Evolutionary conservation across 441 rosid genomes (phyloP).

Genomic region (Eutrema salsugineum): DNA sequence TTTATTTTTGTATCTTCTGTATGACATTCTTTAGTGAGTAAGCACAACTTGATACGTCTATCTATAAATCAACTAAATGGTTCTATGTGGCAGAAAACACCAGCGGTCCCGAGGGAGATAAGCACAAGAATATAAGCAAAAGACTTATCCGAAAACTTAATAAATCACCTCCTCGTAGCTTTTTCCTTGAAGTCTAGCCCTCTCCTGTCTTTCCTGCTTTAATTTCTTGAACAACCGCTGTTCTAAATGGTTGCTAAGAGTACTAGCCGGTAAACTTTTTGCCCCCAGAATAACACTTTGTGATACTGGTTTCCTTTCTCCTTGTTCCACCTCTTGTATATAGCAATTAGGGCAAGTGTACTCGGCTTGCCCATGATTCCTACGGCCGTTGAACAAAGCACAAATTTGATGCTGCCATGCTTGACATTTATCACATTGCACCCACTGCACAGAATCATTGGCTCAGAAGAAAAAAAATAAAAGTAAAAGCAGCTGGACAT

Average conservation of each 20-base stretch:
- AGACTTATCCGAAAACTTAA: not conserved
- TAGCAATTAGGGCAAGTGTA: constrained; percentile 99
- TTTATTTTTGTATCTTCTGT: constrained; percentile 4
- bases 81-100: not conserved
- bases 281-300: constrained; percentile 99
- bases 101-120: not conserved
- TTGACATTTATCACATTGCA: constrained; percentile 99
- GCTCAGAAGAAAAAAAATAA: constrained; percentile 4
- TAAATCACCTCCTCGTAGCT: constrained; percentile 84
- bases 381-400: constrained; percentile 91
- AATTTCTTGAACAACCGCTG: constrained; percentile 73
- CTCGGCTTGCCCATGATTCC: constrained; percentile 98
- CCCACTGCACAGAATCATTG: constrained; percentile 74
- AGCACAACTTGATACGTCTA: constrained; percentile 1
- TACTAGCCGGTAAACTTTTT: constrained; percentile 87
- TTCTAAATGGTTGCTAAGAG: constrained; percentile 96
- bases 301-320: constrained; percentile 90
- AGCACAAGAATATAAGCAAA: not conserved
- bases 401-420: constrained; percentile 99
- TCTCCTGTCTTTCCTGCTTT: constrained; percentile 81
- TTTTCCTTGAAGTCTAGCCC: constrained; percentile 86
- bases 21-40: not conserved
- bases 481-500: constrained; percentile 6
- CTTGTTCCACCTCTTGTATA: constrained; percentile 79
- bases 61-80: not conserved